Evolutionary conservation across 1,284 basidiomycete species (phyloP), one percentile per base, ranked within the genome.

Genomic region (Inonotus hispidus): DNA sequence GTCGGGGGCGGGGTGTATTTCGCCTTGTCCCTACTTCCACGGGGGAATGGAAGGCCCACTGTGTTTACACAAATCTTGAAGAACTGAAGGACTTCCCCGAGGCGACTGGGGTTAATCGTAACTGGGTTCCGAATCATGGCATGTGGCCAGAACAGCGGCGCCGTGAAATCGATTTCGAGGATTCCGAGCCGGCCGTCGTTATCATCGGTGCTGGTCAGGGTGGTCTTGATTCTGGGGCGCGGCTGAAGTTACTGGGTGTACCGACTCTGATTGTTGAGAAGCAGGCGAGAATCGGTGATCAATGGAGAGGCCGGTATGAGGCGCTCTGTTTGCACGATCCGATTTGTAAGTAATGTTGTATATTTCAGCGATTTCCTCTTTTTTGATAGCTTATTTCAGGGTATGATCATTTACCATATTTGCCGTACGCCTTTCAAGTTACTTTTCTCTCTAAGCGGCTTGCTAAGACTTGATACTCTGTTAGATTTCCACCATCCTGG

Each of bases 151-250:
- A 71, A 25, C 69, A 73, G 63, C 72, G 79, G 10, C 70, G 69
- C 47, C 71, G 71, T 41, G 81, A 82, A 70, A 64, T 66, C 27
- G 73, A 73, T 55, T 81, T 77, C 64, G 68, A 66, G 35, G 74
- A 74, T 43, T 53, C 64, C 21, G 73, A 77, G 46, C 79, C 79
- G 0, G 71, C 74, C 2, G 83, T 82, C 5, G 67, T 86, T 53
- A 77, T 87, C 62, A 73, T 88, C 50, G 87, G 87, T 2, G 87
- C 75, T 8, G 87, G 87, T 0, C 87, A 90, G 70, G 79, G 80
- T 57, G 88, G 87, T 7, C 70, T 90, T 35, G 81, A 77, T 3
- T 68, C 82, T 13, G 84, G 83, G 2, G 87, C 86, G 41, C 73
- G 83, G 50, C 72, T 88, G 61, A 83, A 83, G 68, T 70, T 75